phyloP scores from a whole-genome alignment of 768 basidiomycete species.

The Pulveroboletus sp. region DNA sequence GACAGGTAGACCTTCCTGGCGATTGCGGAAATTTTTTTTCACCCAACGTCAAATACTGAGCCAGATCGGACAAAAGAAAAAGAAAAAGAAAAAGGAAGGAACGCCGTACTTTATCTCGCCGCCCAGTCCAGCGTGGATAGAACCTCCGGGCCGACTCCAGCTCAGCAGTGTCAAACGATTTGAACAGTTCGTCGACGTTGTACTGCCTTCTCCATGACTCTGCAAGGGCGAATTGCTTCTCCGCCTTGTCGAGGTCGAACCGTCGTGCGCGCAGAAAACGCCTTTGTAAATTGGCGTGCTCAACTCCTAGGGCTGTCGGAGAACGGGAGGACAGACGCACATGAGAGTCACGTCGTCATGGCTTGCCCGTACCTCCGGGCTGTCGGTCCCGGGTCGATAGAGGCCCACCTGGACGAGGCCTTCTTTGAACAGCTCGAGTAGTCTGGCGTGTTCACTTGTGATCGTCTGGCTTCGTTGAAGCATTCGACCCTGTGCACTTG shows the following conservation, averaged over 20 bases:
- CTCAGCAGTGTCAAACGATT: constrained; percentile 53
- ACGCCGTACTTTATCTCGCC: constrained; percentile 59
- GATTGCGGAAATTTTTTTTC: background rate
- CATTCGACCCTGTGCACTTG: background rate
- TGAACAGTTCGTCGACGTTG: constrained; percentile 59
- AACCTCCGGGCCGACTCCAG: constrained; percentile 55
- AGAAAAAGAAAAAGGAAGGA: background rate
- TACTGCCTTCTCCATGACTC: constrained; percentile 66
- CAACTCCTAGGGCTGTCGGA: background rate
- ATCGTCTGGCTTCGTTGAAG: background rate
- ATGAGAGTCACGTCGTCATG: constrained; percentile 65
- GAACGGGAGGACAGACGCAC: constrained; percentile 35
- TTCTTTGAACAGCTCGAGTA: constrained; percentile 48
- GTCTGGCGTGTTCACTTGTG: background rate
- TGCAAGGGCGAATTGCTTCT: constrained; percentile 64
- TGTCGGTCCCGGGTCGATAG: constrained; percentile 39
- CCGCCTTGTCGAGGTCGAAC: constrained; percentile 58
- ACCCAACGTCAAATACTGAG: background rate
- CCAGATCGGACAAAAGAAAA: background rate
- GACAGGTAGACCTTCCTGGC: constrained; percentile 61
- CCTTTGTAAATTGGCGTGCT: constrained; percentile 33
- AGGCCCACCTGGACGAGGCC: constrained; percentile 46
- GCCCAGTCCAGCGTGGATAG: constrained; percentile 80
- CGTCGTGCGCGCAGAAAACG: constrained; percentile 80
- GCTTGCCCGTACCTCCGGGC: constrained; percentile 32